Conservation (phyloP, 768 basidiomycete species). For the Suillus variegatus region DNA sequence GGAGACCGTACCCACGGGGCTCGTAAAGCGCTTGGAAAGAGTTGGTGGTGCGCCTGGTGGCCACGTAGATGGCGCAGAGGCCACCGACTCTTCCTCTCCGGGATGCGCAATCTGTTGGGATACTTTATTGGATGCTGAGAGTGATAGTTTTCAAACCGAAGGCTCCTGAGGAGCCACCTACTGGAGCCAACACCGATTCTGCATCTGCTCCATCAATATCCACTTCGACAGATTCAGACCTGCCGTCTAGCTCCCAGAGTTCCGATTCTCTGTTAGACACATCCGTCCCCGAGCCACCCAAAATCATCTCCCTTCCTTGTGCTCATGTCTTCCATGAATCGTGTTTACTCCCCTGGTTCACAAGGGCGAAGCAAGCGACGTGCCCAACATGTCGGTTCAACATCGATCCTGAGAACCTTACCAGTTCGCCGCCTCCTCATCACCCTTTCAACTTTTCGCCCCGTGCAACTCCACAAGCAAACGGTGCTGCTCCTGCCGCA, state of each 20-base stretch:
- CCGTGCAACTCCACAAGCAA: constrained; percentile 16
- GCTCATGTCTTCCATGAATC: constrained; percentile 80
- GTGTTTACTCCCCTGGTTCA: constrained; percentile 83
- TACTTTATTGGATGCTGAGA: constrained; percentile 50
- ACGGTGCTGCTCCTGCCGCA: constrained; percentile 11
- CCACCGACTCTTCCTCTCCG: constrained; percentile 38
- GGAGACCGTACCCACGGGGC: constrained; percentile 64
- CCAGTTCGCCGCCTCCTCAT: constrained; percentile 36
- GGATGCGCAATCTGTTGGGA: constrained; percentile 82
- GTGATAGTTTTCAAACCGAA: constrained; percentile 31
- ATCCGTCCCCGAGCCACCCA: constrained; percentile 29
- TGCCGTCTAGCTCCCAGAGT: constrained; percentile 12
- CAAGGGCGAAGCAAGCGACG: constrained; percentile 74
- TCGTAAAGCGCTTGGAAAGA: constrained; percentile 65
- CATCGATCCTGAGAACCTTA: constrained; percentile 77
- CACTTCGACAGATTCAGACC: constrained; percentile 13
- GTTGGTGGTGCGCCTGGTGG: constrained; percentile 39
- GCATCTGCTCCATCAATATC: constrained; percentile 6
- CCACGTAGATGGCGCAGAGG: constrained; percentile 28
- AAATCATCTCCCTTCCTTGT: constrained; percentile 73
- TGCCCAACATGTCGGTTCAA: constrained; percentile 86
- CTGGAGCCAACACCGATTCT: constrained; percentile 16
- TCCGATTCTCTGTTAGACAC: constrained; percentile 10
- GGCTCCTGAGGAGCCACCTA: constrained; percentile 12
- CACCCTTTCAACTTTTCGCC: constrained; percentile 17